Base-by-base conservation (phyloP, 805 yeast species). In the Candida ipomoeae region DNA sequence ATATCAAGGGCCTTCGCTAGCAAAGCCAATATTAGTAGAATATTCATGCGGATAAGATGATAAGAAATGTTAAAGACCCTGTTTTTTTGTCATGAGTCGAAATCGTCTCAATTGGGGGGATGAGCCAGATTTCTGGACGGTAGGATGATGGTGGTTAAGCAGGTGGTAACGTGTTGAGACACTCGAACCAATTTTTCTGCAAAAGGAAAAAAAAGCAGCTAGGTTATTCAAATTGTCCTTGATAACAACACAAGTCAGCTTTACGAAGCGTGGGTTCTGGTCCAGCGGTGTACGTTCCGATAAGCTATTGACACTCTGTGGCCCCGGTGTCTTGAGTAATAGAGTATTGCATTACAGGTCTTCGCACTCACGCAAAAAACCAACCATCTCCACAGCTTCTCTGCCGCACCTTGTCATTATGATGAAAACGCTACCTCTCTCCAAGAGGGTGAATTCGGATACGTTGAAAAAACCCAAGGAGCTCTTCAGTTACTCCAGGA, bases 401-500 rank as follows among this genome's bases (percentile, higher is more conserved):
- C 36, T 14, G 35, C 20, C 41, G 18, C 32, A 39, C 41, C 15
- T 26, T 26, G 17, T 14, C 49, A 44, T 39, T 32, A 67, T 60
- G 68, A 57, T 63, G 48, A 66, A 61, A 47, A 62, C 69, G n/a
- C 65, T 73, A 52, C 78, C 81, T 2, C 56, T 77, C 33, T 62
- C 63, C 46, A 70, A 80, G 10, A 70, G 87, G 50, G 79, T 89
- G 0, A 73, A 79, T 31, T 78, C 84, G 8, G 82, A 92, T 0
- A 81, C 89, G 1, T 73, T 91, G 48, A 84, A 85, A 60, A 95
- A 89, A 65, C 98, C 99, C 2, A 85, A 84, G 56, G 97, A 94
- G 66, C 57, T 92, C 2, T 74, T 80, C n/a, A 65, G 80, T 3
- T 92, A 74, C 63, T 82, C 92, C 1, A 71, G 89, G 50, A 81